Base-by-base conservation (phyloP, 805 yeast species). In the Deakozyma indianensis region DNA sequence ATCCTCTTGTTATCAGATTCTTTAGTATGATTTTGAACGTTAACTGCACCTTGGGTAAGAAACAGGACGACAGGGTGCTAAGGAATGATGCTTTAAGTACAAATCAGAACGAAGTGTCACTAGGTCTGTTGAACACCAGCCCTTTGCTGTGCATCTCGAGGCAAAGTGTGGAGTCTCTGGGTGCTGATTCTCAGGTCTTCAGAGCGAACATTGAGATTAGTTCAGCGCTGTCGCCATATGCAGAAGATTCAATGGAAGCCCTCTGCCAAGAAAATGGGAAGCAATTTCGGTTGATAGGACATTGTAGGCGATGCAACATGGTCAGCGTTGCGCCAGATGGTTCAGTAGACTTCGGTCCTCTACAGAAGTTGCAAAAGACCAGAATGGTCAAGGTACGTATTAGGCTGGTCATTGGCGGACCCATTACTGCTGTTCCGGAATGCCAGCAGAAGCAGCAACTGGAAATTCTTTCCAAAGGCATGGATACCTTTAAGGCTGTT, bases 221-320 rank as follows among this genome's bases (percentile, higher is more conserved):
- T 4, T 38, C 46, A 2, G 38, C 24, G 18, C 61, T 70, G 2
- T 70, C 60, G 54, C 18, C 38, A 7, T 32, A 32, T n/a, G 38
- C 38, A 32, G 58, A 46, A 9, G 74, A 69, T 44, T 73, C 70
- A 43, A 23, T 43, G 1, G 69, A 72, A 73, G 22, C 43, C 2
- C 23, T 32, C 3, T 41, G 65, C 0, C 24, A 9, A 11, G 47
- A 62, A 3, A 46, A 50, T 1, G 25, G 38, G 4, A 47, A 47
- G 1, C 43, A 24, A 16, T 48, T 48, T 14, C 48, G 44, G 41
- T 45, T 45, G 52, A 53, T 47, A 21, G 66, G 53, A 43, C 57
- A 48, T 41, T 70, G 74, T 47, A 60, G 65, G 21, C 51, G 74
- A 35, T 70, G 74, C 49, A 66, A 65, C 43, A 68, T 70, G 73